Evolutionary conservation across 768 basidiomycete genomes (phyloP).

Genomic region (Mycena sanguinolenta): DNA sequence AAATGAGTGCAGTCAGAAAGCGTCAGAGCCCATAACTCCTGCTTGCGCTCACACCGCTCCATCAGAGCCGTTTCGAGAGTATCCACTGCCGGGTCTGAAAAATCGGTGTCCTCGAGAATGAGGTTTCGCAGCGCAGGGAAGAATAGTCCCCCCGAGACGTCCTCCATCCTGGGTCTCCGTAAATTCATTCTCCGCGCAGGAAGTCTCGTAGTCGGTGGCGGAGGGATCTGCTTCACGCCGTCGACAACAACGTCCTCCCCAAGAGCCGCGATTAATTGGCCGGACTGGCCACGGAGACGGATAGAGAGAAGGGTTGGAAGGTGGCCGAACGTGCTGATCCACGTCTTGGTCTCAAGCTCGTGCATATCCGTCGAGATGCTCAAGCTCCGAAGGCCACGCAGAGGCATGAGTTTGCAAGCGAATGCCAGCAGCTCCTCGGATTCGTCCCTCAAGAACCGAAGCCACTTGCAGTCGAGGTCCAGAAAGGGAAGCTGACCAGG

Average conservation of each 20-base stretch:
- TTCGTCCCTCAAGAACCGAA: conserved; percentile 22
- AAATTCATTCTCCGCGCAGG: conserved; percentile 30
- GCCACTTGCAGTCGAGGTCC: conserved; percentile 45
- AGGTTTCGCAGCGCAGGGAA: conserved; percentile 47
- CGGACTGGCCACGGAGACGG: conserved; percentile 37
- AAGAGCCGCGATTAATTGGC: conserved; percentile 44
- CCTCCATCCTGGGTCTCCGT: conserved; percentile 27
- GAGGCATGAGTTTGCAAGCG: conserved; percentile 42
- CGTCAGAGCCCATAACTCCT: conserved; percentile 44
- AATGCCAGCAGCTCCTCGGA: conserved; percentile 33
- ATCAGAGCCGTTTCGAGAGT: conserved; percentile 43
- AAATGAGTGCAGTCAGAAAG: conserved; percentile 46
- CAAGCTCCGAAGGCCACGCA: conserved; percentile 43
- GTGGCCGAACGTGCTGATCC: conserved; percentile 44
- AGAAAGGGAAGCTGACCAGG: conserved; percentile 28
- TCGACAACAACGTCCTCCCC: conserved; percentile 35
- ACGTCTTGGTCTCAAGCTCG: conserved; percentile 36
- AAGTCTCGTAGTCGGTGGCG: conserved; percentile 5
- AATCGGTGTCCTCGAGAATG: conserved; percentile 41
- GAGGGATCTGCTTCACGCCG: conserved; percentile 29
- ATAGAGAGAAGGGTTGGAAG: conserved; percentile 45
- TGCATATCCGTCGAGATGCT: conserved; percentile 39
- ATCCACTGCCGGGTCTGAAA: conserved; percentile 34
- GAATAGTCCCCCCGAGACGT: conserved; percentile 36
- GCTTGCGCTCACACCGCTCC: conserved; percentile 48